A percentile compares a stretch with the other conserved stretches of the same genome.
Conservation (phyloP, 2,329 filamentous ascomycete species). For the Blastomyces gilchristii region DNA sequence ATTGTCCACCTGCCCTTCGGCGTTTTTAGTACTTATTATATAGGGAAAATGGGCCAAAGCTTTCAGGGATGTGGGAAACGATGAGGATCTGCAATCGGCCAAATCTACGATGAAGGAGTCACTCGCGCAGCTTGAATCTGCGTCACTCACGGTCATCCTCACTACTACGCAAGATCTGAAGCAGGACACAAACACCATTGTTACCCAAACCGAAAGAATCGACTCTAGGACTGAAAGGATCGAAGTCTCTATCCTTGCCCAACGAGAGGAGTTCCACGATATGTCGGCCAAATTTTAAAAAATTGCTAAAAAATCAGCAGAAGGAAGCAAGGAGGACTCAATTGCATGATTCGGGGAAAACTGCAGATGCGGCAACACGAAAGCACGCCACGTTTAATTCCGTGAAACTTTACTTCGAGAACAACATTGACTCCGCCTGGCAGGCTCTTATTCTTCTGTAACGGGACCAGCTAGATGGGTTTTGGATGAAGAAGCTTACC, state of each 20-base stretch:
- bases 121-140: not conserved
- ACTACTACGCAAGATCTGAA: not conserved
- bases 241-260: not conserved
- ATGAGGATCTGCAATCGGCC: not conserved
- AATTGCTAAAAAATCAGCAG: not conserved
- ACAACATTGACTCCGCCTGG: not conserved
- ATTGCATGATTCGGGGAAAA: not conserved
- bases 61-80: not conserved
- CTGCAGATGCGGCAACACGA: not conserved
- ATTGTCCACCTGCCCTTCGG: not conserved
- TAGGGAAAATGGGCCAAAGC: not conserved
- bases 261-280: not conserved
- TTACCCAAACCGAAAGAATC: not conserved
- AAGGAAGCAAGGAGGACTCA: not conserved
- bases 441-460: slow-evolving; percentile 3
- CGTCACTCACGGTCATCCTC: slow-evolving; percentile 2
- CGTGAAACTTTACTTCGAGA: slow-evolving; percentile 1
- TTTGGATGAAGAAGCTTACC: not conserved
- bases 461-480: not conserved
- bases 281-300: slow-evolving; percentile 2
- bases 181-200: not conserved
- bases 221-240: slow-evolving; percentile 1
- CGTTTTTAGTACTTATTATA: not conserved
- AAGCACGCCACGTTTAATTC: slow-evolving; percentile 1
- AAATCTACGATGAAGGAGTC: not conserved